phyloP scores from a whole-genome alignment of 129 eudicot species.

The Flaveria ramosissima region DNA sequence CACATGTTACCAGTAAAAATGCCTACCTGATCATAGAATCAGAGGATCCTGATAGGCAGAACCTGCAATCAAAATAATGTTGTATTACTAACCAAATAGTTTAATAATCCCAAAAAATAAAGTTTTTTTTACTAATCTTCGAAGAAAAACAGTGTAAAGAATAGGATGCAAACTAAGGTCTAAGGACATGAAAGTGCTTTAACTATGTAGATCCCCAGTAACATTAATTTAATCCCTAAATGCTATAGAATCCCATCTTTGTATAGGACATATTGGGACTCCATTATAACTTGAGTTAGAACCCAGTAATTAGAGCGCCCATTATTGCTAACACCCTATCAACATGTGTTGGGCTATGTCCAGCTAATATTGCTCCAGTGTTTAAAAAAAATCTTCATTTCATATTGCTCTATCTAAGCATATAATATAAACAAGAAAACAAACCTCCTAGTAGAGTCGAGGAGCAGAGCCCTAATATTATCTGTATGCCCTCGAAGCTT shows the following conservation, averaged over 20 bases:
- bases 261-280: neutral
- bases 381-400: neutral
- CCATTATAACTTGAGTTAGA: constrained; percentile 8
- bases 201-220: constrained; percentile 1
- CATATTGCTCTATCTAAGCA: neutral
- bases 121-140: neutral
- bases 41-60: constrained; percentile 93
- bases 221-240: constrained; percentile 4
- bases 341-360: constrained; percentile 3
- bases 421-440: constrained; percentile 29
- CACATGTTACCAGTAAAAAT: constrained; percentile 16
- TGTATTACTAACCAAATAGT: constrained; percentile 19
- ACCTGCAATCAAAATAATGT: constrained; percentile 50
- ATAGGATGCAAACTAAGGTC: constrained; percentile 3
- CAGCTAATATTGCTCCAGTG: neutral
- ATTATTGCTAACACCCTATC: constrained; percentile 16
- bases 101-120: neutral
- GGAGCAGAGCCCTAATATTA: constrained; percentile 72
- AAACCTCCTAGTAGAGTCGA: constrained; percentile 93
- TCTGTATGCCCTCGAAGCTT: constrained; percentile 94
- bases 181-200: constrained; percentile 10
- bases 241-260: constrained; percentile 2
- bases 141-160: neutral
- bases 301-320: constrained; percentile 10
- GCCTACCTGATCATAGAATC: constrained; percentile 95